Conservation (phyloP, 1,139 yeast genomes). For the Wickerhamomyces sp. region DNA sequence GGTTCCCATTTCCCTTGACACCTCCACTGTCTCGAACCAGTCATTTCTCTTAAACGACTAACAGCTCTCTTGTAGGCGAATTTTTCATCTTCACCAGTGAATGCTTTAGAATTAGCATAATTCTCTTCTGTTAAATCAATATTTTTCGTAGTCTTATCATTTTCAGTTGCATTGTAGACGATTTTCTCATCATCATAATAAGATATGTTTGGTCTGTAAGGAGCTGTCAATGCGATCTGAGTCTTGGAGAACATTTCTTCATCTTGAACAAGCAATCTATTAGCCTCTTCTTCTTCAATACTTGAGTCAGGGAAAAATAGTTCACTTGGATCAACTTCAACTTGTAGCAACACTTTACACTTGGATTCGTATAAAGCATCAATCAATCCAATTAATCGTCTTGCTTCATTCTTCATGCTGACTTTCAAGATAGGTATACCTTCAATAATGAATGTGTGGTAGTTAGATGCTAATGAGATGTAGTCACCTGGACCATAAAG, state of each 20-base stretch:
- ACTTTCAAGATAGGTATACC: constrained; percentile 58
- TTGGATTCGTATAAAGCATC: constrained; percentile 69
- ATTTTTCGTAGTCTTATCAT: constrained; percentile 1
- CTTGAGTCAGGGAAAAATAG: constrained; percentile 51
- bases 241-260: constrained; percentile 71
- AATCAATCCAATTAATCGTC: constrained; percentile 58
- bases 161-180: constrained; percentile 31
- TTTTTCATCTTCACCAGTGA: constrained; percentile 75
- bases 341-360: constrained; percentile 51
- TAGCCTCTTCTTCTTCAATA: constrained; percentile 16
- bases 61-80: constrained; percentile 74
- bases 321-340: constrained; percentile 45
- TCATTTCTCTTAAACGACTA: constrained; percentile 65
- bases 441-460: constrained; percentile 52
- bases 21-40: constrained; percentile 52
- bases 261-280: constrained; percentile 45
- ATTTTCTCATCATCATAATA: constrained; percentile 51
- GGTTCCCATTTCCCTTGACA: constrained; percentile 48
- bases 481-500: constrained; percentile 65
- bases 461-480: constrained; percentile 60
- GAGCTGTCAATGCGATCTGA: constrained; percentile 52
- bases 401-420: constrained; percentile 62
- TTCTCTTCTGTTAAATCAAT: constrained; percentile 24
- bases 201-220: constrained; percentile 67
- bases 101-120: constrained; percentile 49